Evolutionary conservation across 352 stramenopile species (phyloP).

Genomic region (Phytopythium aichiense): DNA sequence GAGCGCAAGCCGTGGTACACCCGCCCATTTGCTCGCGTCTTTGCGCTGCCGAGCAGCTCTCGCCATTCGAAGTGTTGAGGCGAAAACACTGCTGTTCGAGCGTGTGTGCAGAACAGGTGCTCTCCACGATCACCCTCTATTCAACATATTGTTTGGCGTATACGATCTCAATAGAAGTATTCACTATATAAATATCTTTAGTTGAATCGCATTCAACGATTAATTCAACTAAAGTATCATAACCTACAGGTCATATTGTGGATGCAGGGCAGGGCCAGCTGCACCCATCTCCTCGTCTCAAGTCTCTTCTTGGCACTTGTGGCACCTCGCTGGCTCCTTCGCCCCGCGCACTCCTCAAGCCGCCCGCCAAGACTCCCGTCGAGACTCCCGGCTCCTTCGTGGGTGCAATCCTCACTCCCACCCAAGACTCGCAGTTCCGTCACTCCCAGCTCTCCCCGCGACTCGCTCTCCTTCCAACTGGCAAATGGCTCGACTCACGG

Average conservation of each 20-base stretch:
- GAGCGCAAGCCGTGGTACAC: too few species aligned
- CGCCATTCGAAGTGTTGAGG: too few species aligned
- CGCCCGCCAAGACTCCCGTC: neutral
- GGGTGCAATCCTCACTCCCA: neutral
- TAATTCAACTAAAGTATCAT: neutral
- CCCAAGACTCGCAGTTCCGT: neutral
- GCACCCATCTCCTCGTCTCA: neutral
- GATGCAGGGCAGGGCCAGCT: neutral
- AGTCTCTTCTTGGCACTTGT: neutral
- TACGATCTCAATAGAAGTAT: too few species aligned
- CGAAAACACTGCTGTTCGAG: too few species aligned
- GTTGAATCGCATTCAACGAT: neutral
- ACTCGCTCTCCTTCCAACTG: neutral
- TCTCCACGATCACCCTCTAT: too few species aligned
- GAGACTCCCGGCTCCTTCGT: neutral
- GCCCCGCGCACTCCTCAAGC: neutral
- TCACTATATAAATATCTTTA: too few species aligned
- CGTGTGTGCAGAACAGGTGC: too few species aligned
- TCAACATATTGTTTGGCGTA: too few species aligned
- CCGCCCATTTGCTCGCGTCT: too few species aligned
- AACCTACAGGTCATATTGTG: neutral
- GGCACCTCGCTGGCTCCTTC: neutral
- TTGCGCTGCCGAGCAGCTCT: too few species aligned
- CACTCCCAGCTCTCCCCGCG: neutral
- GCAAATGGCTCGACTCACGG: neutral